Conservation (phyloP, 129 eudicot genomes). For the Glebionis coronaria region DNA sequence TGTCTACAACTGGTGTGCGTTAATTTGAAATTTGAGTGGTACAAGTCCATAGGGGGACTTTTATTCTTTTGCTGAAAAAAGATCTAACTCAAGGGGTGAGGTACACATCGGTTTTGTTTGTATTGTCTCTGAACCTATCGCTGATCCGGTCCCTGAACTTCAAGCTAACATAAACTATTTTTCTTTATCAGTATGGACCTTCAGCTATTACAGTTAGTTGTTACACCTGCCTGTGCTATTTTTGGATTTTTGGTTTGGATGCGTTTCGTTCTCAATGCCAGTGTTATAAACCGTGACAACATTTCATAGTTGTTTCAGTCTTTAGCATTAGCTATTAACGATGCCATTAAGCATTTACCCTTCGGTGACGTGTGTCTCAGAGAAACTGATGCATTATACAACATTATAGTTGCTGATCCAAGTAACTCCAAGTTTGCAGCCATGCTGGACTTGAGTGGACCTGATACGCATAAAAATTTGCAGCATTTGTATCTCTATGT, state of each 20-base stretch:
- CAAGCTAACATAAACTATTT: too few relatives aligned
- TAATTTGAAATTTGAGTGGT: too few relatives aligned
- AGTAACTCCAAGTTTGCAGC: conserved; percentile 82
- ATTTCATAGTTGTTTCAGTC: conserved; percentile 55
- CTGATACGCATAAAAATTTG: conserved; percentile 50
- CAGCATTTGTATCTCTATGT: conserved; percentile 79
- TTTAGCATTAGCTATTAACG: conserved; percentile 45
- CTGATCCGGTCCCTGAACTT: too few relatives aligned
- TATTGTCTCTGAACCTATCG: too few relatives aligned
- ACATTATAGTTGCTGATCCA: conserved; percentile 60
- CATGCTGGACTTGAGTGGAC: conserved; percentile 56
- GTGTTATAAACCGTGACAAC: conserved; percentile 54
- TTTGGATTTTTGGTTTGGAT: conserved; percentile 83
- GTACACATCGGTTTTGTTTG: too few relatives aligned
- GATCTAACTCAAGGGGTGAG: too few relatives aligned
- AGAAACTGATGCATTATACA: conserved; percentile 62
- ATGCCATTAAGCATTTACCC: conserved; percentile 88
- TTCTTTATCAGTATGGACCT: too few relatives aligned
- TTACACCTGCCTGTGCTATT: conserved; percentile 84
- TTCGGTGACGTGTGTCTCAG: conserved; percentile 91
- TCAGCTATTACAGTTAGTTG: too few relatives aligned
- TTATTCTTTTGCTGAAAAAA: too few relatives aligned
- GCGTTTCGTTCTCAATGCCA: conserved; percentile 52
- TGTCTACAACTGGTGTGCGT: too few relatives aligned
- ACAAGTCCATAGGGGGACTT: too few relatives aligned